These are phyloP conservation scores for Jaenimonas drosophilae DNA, from an alignment of 208 protist genomes.

Conservation along the genomic window DNA sequence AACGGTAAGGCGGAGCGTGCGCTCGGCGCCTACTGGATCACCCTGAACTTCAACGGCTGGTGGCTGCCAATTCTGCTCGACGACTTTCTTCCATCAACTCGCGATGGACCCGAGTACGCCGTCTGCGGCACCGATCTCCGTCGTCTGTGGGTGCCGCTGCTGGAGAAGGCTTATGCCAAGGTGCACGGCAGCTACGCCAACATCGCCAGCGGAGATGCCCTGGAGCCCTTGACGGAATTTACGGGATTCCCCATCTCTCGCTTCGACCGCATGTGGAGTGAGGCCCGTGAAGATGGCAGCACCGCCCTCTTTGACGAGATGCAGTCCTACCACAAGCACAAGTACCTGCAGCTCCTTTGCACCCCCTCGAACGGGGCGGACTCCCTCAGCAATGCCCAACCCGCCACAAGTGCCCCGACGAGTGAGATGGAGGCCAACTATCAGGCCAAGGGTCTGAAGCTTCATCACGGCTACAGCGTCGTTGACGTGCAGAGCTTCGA, in stretches of 20 bases:
- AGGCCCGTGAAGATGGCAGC: constrained; percentile 18
- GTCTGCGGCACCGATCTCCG: constrained; percentile 44
- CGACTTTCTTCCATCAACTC: constrained; percentile 61
- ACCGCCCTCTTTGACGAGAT: constrained; percentile 51
- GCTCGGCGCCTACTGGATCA: constrained; percentile 67
- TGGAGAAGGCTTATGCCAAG: constrained; percentile 87
- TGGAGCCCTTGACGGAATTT: constrained; percentile 63
- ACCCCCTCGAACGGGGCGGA: constrained; percentile 38
- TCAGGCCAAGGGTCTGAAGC: constrained; percentile 41
- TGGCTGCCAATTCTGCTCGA: constrained; percentile 72
- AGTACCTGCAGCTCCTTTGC: constrained; percentile 57
- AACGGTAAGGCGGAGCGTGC: constrained; percentile 41
- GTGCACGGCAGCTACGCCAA: constrained; percentile 71
- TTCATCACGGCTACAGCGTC: constrained; percentile 59
- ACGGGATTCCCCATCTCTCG: constrained; percentile 69
- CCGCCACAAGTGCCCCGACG: constrained; percentile 17
- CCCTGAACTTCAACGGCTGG: constrained; percentile 77
- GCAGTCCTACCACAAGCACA: constrained; percentile 21
- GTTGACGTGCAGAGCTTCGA: constrained; percentile 35
- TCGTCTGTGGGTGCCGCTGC: constrained; percentile 74
- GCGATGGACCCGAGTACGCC: constrained; percentile 46
- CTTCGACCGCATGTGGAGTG: constrained; percentile 50
- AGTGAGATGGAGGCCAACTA: constrained; percentile 41
- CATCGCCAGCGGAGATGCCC: constrained; percentile 65
- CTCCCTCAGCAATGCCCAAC: constrained; percentile 22